These are phyloP conservation scores for Plasmodium cynomolgi DNA, from an alignment of 169 alveolate species.

Conservation along the genomic window DNA sequence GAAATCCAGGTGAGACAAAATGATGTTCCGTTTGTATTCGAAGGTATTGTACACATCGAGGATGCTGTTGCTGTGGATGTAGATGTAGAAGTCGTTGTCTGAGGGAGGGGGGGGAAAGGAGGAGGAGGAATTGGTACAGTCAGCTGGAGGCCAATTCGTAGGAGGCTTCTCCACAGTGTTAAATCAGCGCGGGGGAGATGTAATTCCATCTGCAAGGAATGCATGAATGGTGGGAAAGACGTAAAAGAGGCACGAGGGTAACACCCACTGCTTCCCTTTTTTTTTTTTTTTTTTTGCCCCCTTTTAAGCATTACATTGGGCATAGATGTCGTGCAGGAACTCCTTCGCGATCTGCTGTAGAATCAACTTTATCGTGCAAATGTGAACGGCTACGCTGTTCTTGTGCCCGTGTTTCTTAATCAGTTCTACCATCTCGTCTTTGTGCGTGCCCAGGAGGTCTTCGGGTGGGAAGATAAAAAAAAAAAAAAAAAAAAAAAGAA, in stretches of 20 bases:
- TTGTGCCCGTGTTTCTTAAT: conserved; percentile 49
- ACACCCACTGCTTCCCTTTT: not conserved
- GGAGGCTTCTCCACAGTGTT: not conserved
- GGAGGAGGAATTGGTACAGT: not conserved
- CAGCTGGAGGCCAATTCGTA: not conserved
- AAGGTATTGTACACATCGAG: conserved; percentile 47
- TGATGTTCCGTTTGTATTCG: conserved; percentile 49
- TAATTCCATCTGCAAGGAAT: not conserved
- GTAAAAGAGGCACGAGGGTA: not conserved
- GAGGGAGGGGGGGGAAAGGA: not conserved
- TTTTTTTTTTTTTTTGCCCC: not conserved
- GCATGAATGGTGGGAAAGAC: not conserved
- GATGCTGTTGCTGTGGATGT: conserved; percentile 55
- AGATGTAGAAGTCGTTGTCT: conserved; percentile 66
- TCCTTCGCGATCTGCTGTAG: conserved; percentile 66
- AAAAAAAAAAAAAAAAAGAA: not conserved
- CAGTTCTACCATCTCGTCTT: conserved; percentile 41
- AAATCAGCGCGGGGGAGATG: not conserved
- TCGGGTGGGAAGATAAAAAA: not conserved
- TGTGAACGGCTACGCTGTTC: conserved; percentile 52
- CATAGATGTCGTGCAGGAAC: conserved; percentile 19
- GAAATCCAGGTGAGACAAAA: conserved; percentile 44
- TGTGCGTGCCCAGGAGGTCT: conserved; percentile 4
- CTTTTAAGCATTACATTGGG: conserved; percentile 22
- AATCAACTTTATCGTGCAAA: conserved; percentile 47